Conservation (phyloP, 805 yeast species). For the Clavispora fructus region DNA sequence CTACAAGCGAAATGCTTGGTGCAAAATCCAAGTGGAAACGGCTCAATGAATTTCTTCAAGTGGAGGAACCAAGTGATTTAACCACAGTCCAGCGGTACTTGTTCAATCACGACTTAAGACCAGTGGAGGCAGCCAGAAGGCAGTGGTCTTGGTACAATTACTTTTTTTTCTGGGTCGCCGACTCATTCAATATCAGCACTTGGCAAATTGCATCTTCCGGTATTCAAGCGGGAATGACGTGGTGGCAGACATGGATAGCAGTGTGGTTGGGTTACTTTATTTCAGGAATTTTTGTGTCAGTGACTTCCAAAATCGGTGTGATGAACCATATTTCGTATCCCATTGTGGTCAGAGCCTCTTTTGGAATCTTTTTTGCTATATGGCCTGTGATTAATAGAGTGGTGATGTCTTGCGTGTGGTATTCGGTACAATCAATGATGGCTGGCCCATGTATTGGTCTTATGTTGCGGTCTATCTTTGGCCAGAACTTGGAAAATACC, state of each 20-base stretch:
- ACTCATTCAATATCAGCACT: constrained; percentile 83
- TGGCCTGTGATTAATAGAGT: constrained; percentile 90
- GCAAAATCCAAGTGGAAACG: constrained; percentile 43
- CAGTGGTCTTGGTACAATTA: constrained; percentile 85
- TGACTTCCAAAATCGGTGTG: constrained; percentile 76
- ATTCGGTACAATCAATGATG: constrained; percentile 78
- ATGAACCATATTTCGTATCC: constrained; percentile 83
- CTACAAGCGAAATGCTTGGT: background rate
- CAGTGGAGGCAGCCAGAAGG: constrained; percentile 69
- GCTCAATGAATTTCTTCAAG: constrained; percentile 16
- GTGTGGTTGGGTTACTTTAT: constrained; percentile 81
- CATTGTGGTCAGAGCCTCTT: constrained; percentile 71
- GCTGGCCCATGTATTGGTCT: constrained; percentile 72
- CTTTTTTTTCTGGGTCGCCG: constrained; percentile 82
- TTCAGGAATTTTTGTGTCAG: constrained; percentile 62
- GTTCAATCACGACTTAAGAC: constrained; percentile 69
- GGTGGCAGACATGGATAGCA: constrained; percentile 91
- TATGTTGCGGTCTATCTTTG: constrained; percentile 71
- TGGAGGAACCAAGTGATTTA: constrained; percentile 37
- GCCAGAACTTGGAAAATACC: constrained; percentile 53
- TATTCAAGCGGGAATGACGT: constrained; percentile 57
- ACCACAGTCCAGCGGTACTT: constrained; percentile 60
- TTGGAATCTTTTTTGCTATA: constrained; percentile 80
- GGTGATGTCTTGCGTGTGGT: constrained; percentile 85
- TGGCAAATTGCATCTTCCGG: constrained; percentile 92